Evolutionary conservation across 352 stramenopile genomes (phyloP), one percentile per base, ranked within the genome.

Genomic region (Globisporangium radiosum): DNA sequence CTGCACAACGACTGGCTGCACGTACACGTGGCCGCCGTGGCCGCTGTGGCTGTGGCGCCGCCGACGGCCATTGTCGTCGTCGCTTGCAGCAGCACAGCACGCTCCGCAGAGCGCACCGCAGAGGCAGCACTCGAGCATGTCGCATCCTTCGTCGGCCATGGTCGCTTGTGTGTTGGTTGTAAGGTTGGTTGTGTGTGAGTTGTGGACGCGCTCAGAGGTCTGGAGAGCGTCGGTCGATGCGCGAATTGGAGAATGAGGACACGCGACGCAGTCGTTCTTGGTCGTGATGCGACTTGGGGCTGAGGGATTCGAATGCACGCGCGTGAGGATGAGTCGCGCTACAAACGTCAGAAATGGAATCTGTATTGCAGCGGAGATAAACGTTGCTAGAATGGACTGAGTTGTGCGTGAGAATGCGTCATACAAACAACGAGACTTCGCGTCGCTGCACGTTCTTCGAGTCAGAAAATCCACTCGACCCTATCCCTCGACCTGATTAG

Each of bases 71-170:
- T 66, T 55, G 62, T 80, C 62, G 44, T 65, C 62, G 44, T 72
- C 68, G 19, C 66, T 67, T 5, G 71, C 73, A 2, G 75, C 66
- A 25, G 78, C 83, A 59, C 83, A 92, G 73, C 83, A 92, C 51
- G 81, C 78, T 47, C 76, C 82, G 59, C 83, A 92, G 47, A 89
- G 72, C 14, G 78, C 77, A 56, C 80, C 80, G 70, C 81, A 90
- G 61, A 89, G 66, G 63, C 76, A 86, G 73, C 78, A 90, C 64
- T 88, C 80, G 71, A 87, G 73, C 69, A 89, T 83, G 54, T 92
- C 83, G 54, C 81, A 90, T 54, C 76, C 78, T 60, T 88, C 78
- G 51, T 88, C 80, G 72, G 85, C 56, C 56, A 62, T 62, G 47
- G 33, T 39, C 4, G n/a, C 13, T 38, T 58, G 40, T 43, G 14